A percentile compares a stretch with the other conserved stretches of the same genome.
Evolutionary conservation across 768 basidiomycete species (phyloP).

Genomic region (Amanita thiersii): DNA sequence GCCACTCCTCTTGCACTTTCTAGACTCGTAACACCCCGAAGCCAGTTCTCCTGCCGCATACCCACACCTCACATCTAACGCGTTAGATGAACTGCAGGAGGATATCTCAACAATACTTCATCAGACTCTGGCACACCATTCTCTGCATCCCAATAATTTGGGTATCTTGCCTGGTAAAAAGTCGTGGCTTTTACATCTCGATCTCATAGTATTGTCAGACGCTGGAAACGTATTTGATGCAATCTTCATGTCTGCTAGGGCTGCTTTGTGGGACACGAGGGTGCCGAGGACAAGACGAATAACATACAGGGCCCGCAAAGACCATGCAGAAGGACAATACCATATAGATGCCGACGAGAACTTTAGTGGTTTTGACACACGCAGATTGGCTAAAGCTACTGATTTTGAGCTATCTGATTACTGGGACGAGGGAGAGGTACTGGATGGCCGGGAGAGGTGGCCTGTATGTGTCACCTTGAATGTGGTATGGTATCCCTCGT

Average conservation of each 20-base stretch:
- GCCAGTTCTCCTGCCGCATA: constrained; percentile 77
- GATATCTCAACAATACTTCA: constrained; percentile 61
- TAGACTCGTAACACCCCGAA: constrained; percentile 21
- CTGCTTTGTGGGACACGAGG: constrained; percentile 75
- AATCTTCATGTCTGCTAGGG: constrained; percentile 70
- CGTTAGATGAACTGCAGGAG: constrained; percentile 70
- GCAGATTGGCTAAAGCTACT: constrained; percentile 39
- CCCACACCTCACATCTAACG: constrained; percentile 51
- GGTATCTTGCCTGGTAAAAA: constrained; percentile 51
- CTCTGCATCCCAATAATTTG: constrained; percentile 62
- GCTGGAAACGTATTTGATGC: constrained; percentile 72
- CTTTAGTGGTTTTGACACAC: constrained; percentile 52
- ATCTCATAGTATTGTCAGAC: constrained; percentile 67
- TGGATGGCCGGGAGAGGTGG: constrained; percentile 58
- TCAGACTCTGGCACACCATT: constrained; percentile 56
- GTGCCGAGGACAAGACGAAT: constrained; percentile 69
- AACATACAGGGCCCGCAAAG: constrained; percentile 49
- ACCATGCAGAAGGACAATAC: constrained; percentile 14
- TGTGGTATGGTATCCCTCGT: constrained; percentile 39
- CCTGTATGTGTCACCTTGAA: constrained; percentile 77
- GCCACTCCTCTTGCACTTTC: constrained; percentile 2
- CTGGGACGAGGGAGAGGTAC: constrained; percentile 74
- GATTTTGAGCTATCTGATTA: constrained; percentile 87
- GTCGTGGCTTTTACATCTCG: constrained; percentile 70
- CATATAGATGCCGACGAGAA: constrained; percentile 54